Percentiles rank a stretch among this genome's conserved stretches.
phyloP scores from a whole-genome alignment of 768 basidiomycete species.

The Boletus pseudopeckii region DNA sequence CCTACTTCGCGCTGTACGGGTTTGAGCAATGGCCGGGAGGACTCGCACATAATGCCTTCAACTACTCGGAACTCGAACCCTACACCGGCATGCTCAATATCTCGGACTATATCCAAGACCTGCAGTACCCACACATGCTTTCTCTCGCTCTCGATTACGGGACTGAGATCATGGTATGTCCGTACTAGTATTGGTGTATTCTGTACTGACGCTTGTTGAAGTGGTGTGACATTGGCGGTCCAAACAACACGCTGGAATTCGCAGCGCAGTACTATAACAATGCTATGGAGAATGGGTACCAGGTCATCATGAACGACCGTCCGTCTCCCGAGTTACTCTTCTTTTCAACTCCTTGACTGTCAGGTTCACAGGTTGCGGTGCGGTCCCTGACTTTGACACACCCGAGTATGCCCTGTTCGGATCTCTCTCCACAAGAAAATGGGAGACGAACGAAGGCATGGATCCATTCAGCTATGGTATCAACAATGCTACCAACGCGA shows the following conservation, averaged over 20 bases:
- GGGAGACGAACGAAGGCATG: slow-evolving; percentile 57
- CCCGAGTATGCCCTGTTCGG: slow-evolving; percentile 52
- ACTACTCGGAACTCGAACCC: slow-evolving; percentile 44
- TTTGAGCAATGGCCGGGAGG: slow-evolving; percentile 50
- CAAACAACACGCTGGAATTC: slow-evolving; percentile 43
- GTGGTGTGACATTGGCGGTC: slow-evolving; percentile 59
- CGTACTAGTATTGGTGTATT: not conserved
- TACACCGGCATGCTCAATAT: slow-evolving; percentile 50
- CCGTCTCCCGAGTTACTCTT: slow-evolving; percentile 4
- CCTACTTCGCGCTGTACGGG: slow-evolving; percentile 45
- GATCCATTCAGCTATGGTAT: slow-evolving; percentile 51
- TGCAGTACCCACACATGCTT: slow-evolving; percentile 50
- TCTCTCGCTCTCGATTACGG: slow-evolving; percentile 38
- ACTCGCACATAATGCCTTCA: slow-evolving; percentile 49
- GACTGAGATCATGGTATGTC: slow-evolving; percentile 53
- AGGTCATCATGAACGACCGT: slow-evolving; percentile 47
- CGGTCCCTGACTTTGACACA: slow-evolving; percentile 50
- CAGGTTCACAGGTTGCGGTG: slow-evolving; percentile 39
- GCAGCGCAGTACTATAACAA: slow-evolving; percentile 45
- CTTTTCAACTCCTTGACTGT: not conserved
- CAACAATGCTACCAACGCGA: slow-evolving; percentile 39
- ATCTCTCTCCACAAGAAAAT: slow-evolving; percentile 42
- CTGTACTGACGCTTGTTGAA: slow-evolving; percentile 17
- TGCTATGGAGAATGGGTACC: slow-evolving; percentile 38
- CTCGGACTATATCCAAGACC: slow-evolving; percentile 47